A percentile compares a stretch with the other conserved stretches of the same genome.
Evolutionary conservation across 2,329 filamentous ascomycete species (phyloP).

Genomic region (Penicillium sp.): DNA sequence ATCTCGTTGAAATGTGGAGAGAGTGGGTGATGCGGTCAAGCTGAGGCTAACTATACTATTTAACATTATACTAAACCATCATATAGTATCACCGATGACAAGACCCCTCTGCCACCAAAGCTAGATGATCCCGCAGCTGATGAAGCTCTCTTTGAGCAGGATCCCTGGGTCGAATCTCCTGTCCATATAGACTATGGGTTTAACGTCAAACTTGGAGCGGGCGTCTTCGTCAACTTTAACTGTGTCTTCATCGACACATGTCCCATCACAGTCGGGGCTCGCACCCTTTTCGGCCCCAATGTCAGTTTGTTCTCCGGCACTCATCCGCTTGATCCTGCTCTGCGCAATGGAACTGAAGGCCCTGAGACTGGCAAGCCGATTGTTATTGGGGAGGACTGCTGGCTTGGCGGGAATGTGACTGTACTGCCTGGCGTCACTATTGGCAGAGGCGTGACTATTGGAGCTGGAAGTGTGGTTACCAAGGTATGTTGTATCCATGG

Average conservation of each 20-base stretch:
- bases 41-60: background rate
- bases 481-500: constrained; percentile 49
- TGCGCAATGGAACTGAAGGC: constrained; percentile 72
- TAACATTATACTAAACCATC: background rate
- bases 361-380: constrained; percentile 75
- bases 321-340: constrained; percentile 72
- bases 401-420: constrained; percentile 70
- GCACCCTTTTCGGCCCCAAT: constrained; percentile 77
- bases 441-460: constrained; percentile 70
- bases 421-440: constrained; percentile 77
- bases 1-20: constrained; percentile 66
- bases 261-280: constrained; percentile 69
- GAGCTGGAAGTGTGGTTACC: constrained; percentile 80
- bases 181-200: constrained; percentile 75
- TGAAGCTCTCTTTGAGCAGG: constrained; percentile 60
- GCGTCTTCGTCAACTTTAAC: constrained; percentile 75
- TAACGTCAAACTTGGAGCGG: constrained; percentile 68
- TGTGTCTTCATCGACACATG: constrained; percentile 76
- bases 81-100: constrained; percentile 62
- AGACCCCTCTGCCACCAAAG: constrained; percentile 61
- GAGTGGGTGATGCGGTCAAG: constrained; percentile 55
- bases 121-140: constrained; percentile 62
- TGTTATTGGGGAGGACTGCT: constrained; percentile 75
- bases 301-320: constrained; percentile 72
- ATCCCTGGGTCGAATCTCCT: constrained; percentile 69